phyloP scores from a whole-genome alignment of 2,329 filamentous ascomycete genomes.

The Fusarium hainanense region DNA sequence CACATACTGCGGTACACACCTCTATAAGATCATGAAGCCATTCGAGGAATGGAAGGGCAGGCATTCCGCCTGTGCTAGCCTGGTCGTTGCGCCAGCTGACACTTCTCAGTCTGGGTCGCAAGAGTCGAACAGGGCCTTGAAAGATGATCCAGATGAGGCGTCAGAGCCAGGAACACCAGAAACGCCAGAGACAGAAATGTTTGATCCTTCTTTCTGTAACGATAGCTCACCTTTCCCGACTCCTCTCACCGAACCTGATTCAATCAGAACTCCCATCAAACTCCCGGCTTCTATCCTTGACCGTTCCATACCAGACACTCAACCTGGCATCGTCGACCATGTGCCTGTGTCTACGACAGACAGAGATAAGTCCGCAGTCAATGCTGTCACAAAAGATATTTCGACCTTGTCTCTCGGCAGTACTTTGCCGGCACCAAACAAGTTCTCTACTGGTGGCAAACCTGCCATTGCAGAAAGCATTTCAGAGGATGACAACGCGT shows the following conservation, averaged over 20 bases:
- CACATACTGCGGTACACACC: neutral
- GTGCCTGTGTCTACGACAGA: neutral
- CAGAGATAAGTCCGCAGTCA: neutral
- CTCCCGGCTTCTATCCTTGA: neutral
- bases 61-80: neutral
- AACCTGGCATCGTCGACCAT: neutral
- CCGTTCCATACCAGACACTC: neutral
- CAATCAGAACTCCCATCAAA: neutral
- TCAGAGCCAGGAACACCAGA: slow-evolving; percentile 8
- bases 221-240: slow-evolving; percentile 18
- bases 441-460: neutral
- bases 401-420: neutral
- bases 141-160: neutral
- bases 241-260: neutral
- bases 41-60: slow-evolving; percentile 14
- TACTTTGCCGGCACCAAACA: too few species aligned
- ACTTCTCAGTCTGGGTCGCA: neutral
- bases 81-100: neutral
- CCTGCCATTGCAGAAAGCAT: neutral
- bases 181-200: slow-evolving; percentile 4
- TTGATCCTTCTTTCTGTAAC: slow-evolving; percentile 5
- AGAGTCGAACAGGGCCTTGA: neutral
- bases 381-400: neutral
- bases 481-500: neutral
- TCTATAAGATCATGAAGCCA: fast-evolving